Conservation (phyloP, 179 eudicot genomes). For the Beta corolliflora region DNA sequence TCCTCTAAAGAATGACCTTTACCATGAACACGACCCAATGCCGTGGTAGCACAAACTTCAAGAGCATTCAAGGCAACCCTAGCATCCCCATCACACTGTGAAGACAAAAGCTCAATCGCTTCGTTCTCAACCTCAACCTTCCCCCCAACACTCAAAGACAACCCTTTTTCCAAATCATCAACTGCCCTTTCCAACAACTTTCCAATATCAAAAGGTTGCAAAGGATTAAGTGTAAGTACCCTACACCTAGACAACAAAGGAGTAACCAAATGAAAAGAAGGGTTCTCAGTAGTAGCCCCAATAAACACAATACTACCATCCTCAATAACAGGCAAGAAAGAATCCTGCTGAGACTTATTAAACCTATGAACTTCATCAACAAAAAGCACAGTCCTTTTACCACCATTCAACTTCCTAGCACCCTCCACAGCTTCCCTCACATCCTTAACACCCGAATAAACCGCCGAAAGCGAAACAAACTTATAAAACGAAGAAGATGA, state of each 20-base stretch:
- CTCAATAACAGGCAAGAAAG: constrained; percentile 86
- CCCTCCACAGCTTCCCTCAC: constrained; percentile 77
- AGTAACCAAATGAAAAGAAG: constrained; percentile 83
- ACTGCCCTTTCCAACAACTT: constrained; percentile 52
- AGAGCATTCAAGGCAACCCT: constrained; percentile 80
- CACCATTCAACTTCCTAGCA: constrained; percentile 47
- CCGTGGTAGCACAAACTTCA: constrained; percentile 59
- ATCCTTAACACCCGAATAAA: constrained; percentile 76
- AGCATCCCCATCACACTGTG: constrained; percentile 86
- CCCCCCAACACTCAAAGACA: constrained; percentile 39
- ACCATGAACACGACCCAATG: constrained; percentile 40
- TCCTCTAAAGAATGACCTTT: background rate
- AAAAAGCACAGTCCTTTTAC: constrained; percentile 65
- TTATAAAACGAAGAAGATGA: constrained; percentile 40
- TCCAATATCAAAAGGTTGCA: constrained; percentile 40
- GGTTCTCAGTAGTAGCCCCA: constrained; percentile 94
- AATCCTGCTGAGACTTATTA: constrained; percentile 83
- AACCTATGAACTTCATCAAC: constrained; percentile 90
- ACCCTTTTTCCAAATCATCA: constrained; percentile 47
- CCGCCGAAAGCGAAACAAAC: constrained; percentile 71
- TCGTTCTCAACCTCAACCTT: constrained; percentile 46
- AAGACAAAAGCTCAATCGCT: constrained; percentile 52
- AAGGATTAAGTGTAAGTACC: constrained; percentile 60
- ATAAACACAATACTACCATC: constrained; percentile 82
- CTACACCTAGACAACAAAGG: constrained; percentile 81